Conservation (phyloP, 2,329 filamentous ascomycete genomes). For the Epichloe sp. region DNA sequence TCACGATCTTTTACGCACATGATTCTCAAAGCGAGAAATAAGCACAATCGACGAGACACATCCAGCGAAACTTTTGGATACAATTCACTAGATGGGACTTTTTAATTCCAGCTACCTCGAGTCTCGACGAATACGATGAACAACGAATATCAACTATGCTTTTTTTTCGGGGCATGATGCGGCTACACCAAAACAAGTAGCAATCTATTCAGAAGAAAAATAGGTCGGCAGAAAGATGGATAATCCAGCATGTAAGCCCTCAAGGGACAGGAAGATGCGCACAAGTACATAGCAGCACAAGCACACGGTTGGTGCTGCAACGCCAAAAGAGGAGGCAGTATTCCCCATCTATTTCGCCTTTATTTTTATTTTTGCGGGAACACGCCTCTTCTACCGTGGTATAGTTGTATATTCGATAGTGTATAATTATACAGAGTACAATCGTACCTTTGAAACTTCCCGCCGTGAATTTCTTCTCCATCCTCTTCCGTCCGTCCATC, state of each 20-base stretch:
- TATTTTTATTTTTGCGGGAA: neutral
- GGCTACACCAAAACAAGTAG: neutral
- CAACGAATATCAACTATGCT: too few relatives aligned
- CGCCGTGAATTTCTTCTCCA: neutral
- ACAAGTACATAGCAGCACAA: neutral
- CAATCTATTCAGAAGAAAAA: neutral
- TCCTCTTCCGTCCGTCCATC: too few relatives aligned
- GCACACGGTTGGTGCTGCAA: too few relatives aligned
- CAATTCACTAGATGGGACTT: neutral
- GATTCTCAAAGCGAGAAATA: neutral
- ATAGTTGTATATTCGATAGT: conserved; percentile 13
- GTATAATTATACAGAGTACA: conserved; percentile 11
- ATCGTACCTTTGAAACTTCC: neutral
- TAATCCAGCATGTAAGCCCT: too few relatives aligned
- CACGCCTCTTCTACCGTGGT: conserved; percentile 2
- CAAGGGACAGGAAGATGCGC: neutral
- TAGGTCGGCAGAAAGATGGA: too few relatives aligned
- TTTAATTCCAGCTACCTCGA: too few relatives aligned
- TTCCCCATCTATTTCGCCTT: too few relatives aligned
- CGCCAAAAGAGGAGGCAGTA: too few relatives aligned
- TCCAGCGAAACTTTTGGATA: too few relatives aligned
- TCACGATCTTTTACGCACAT: neutral
- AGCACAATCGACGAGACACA: too few relatives aligned
- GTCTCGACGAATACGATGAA: neutral
- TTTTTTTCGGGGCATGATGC: neutral